Evolutionary conservation across 495 filamentous ascomycete species (phyloP).

Genomic region (Penicillium salamii): DNA sequence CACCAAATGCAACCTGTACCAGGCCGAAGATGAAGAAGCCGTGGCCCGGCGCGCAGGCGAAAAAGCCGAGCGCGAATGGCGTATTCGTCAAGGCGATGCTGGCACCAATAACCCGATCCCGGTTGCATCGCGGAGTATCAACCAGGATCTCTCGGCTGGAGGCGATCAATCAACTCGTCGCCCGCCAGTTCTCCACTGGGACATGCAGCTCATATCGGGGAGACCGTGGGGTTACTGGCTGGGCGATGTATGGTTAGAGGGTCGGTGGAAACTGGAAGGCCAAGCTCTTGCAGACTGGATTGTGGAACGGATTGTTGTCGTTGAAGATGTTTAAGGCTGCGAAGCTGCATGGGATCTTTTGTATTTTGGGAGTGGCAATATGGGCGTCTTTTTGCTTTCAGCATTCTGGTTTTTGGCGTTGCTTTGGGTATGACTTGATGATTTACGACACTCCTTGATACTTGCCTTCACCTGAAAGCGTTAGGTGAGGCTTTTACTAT

Average conservation of each 20-base stretch:
- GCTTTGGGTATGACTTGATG: slow-evolving; percentile 3
- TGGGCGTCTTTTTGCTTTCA: background rate
- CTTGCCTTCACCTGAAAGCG: background rate
- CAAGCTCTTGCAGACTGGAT: slow-evolving; percentile 47
- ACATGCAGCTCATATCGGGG: slow-evolving; percentile 11
- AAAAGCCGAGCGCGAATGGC: slow-evolving; percentile 80
- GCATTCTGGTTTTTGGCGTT: background rate
- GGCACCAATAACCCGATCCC: slow-evolving; percentile 11
- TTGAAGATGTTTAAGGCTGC: slow-evolving; percentile 31
- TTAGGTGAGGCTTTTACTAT: background rate
- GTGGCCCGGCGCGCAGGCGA: slow-evolving; percentile 72
- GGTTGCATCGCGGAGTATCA: slow-evolving; percentile 28
- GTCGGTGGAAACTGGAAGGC: slow-evolving; percentile 41
- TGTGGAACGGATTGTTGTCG: slow-evolving; percentile 38
- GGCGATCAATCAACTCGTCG: slow-evolving; percentile 10
- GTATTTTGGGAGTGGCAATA: background rate
- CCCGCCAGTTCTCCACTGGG: slow-evolving; percentile 12
- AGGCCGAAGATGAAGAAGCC: slow-evolving; percentile 77
- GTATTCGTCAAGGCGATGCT: slow-evolving; percentile 55
- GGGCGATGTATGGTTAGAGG: slow-evolving; percentile 35
- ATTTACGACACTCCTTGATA: slow-evolving; percentile 7
- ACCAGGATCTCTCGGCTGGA: slow-evolving; percentile 32
- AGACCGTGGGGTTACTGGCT: slow-evolving; percentile 38
- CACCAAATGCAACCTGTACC: slow-evolving; percentile 86
- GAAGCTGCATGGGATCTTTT: background rate